A percentile compares a stretch with the other conserved stretches of the same genome.
phyloP scores from a whole-genome alignment of 805 yeast species.

The Yamadazyma philogaea region DNA sequence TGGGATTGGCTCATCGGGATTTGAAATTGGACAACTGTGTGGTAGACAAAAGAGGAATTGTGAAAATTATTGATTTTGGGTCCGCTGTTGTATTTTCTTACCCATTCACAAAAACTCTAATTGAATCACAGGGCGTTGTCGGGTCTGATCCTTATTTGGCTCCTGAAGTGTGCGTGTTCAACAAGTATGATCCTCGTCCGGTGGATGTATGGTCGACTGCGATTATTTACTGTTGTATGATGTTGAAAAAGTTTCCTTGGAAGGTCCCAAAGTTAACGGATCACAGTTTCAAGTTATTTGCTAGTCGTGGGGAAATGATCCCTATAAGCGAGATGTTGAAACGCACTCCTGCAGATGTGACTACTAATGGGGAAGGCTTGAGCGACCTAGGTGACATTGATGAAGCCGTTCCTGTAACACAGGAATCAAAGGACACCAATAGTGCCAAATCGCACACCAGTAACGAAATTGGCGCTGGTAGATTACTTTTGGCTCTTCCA shows the following conservation, averaged over 20 bases:
- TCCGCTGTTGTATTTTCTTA: conserved; percentile 79
- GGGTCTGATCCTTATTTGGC: conserved; percentile 88
- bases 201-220: conserved; percentile 86
- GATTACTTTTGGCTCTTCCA: conserved; percentile 68
- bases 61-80: conserved; percentile 80
- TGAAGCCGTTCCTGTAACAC: conserved; percentile 7
- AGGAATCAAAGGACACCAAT: conserved; percentile 10
- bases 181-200: conserved; percentile 67
- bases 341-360: conserved; percentile 26
- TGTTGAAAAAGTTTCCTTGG: conserved; percentile 83
- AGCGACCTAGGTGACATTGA: conserved; percentile 16
- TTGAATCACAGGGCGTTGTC: conserved; percentile 70
- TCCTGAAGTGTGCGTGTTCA: conserved; percentile 66
- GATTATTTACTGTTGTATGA: conserved; percentile 84
- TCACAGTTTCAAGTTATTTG: conserved; percentile 65
- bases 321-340: conserved; percentile 56
- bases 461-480: conserved; percentile 64
- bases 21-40: conserved; percentile 82
- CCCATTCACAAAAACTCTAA: conserved; percentile 61
- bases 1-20: conserved; percentile 83
- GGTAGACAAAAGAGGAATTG: conserved; percentile 66
- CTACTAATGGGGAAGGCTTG: conserved; percentile 14
- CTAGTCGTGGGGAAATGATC: conserved; percentile 49
- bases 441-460: conserved; percentile 58
- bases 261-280: conserved; percentile 71